Conservation (phyloP, 1,284 basidiomycete species). For the Ustilago shanxiensis region DNA sequence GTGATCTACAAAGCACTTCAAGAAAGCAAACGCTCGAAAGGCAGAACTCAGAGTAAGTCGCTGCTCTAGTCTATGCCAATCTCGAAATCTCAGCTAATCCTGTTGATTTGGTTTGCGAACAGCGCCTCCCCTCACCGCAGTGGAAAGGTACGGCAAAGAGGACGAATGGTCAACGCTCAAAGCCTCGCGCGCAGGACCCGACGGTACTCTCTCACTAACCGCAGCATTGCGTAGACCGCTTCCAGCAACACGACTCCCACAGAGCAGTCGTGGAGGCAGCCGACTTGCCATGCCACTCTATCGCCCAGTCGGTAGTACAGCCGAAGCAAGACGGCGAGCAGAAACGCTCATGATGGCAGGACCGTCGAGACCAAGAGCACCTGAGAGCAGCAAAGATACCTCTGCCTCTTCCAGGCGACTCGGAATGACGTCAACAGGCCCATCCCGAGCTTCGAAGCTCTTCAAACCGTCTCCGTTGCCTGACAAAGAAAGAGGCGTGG, state of each 20-base stretch:
- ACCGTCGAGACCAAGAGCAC: background rate
- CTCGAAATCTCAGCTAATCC: background rate
- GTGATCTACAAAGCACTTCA: constrained; percentile 24
- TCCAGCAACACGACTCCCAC: constrained; percentile 28
- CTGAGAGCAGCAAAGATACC: background rate
- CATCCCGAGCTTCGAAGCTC: constrained; percentile 10
- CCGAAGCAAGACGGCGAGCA: constrained; percentile 35
- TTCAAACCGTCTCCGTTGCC: constrained; percentile 23
- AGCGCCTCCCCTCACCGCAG: background rate
- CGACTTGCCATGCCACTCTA: constrained; percentile 41
- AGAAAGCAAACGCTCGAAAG: constrained; percentile 19
- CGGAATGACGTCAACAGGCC: background rate
- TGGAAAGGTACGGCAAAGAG: constrained; percentile 11
- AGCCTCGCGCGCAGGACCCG: constrained; percentile 16
- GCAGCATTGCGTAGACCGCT: constrained; percentile 26
- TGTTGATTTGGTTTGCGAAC: background rate
- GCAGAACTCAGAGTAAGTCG: constrained; percentile 11
- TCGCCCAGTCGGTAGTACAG: constrained; percentile 27
- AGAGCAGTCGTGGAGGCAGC: constrained; percentile 14
- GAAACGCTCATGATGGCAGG: constrained; percentile 8
- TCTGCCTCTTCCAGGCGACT: background rate
- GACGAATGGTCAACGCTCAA: constrained; percentile 47
- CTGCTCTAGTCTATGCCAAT: background rate
- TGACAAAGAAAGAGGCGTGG: background rate
- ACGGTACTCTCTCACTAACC: constrained; percentile 31